phyloP scores from a whole-genome alignment of 2,329 filamentous ascomycete genomes.

The Nothopassalora personata region DNA sequence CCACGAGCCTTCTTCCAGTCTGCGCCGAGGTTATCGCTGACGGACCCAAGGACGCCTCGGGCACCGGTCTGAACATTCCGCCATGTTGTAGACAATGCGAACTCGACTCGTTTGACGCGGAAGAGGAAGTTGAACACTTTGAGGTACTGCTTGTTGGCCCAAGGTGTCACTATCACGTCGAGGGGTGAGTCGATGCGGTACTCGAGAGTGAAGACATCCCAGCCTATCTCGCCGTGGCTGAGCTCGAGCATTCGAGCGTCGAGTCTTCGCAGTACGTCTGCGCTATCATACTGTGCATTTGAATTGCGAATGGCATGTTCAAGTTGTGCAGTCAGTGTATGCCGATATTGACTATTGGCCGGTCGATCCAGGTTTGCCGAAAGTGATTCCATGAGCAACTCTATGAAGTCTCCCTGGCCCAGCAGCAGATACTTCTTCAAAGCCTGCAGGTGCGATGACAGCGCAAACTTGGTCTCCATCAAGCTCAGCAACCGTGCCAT shows the following conservation, averaged over 20 bases:
- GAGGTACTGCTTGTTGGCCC: slow-evolving; percentile 91
- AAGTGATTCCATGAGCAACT: slow-evolving; percentile 91
- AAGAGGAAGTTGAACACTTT: slow-evolving; percentile 99
- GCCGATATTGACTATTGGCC: slow-evolving; percentile 92
- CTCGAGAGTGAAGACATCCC: slow-evolving; percentile 98
- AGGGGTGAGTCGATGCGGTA: slow-evolving; percentile 97
- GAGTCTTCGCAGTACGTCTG: slow-evolving; percentile 82
- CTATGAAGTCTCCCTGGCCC: slow-evolving; percentile 95
- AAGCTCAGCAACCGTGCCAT: slow-evolving; percentile 92
- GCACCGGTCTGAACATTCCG: slow-evolving; percentile 92
- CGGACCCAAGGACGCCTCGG: slow-evolving; percentile 77
- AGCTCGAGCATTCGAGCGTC: slow-evolving; percentile 98
- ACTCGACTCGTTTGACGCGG: slow-evolving; percentile 97
- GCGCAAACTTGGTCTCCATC: slow-evolving; percentile 90
- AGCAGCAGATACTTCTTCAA: slow-evolving; percentile 92
- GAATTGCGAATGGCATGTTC: slow-evolving; percentile 96
- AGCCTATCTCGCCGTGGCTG: slow-evolving; percentile 93
- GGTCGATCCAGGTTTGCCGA: slow-evolving; percentile 89
- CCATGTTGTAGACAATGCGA: slow-evolving; percentile 86
- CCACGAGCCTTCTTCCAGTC: slow-evolving; percentile 91
- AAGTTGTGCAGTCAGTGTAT: slow-evolving; percentile 93
- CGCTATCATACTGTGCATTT: slow-evolving; percentile 90
- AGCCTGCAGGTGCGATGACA: slow-evolving; percentile 86
- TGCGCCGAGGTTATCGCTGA: slow-evolving; percentile 54
- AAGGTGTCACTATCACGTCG: slow-evolving; percentile 94